Percentiles rank a stretch among this genome's conserved stretches.
Conservation (phyloP, 768 basidiomycete species). For the Royoungia palumana region DNA sequence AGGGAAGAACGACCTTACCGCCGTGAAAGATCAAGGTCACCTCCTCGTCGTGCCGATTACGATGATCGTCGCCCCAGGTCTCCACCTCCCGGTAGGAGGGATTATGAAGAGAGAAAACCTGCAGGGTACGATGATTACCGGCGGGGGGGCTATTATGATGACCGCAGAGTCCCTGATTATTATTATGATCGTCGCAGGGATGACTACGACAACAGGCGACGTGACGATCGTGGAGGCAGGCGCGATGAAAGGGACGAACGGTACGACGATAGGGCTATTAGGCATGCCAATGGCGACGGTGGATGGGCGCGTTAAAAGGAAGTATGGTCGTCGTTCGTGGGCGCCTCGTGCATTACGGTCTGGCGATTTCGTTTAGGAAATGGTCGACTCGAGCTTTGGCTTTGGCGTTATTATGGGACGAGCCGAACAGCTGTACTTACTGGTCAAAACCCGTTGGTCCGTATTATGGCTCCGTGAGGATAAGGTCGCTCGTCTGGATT, state of each 20-base stretch:
- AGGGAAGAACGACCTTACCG: slow-evolving; percentile 55
- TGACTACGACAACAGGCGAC: slow-evolving; percentile 53
- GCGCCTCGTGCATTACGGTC: slow-evolving; percentile 33
- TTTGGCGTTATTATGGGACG: slow-evolving; percentile 36
- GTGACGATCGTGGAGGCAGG: slow-evolving; percentile 68
- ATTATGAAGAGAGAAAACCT: slow-evolving; percentile 81
- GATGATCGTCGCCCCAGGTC: slow-evolving; percentile 83
- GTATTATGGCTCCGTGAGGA: slow-evolving; percentile 31
- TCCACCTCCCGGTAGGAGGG: slow-evolving; percentile 70
- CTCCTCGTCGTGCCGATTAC: slow-evolving; percentile 64
- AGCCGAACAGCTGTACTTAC: slow-evolving; percentile 38
- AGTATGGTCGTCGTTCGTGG: slow-evolving; percentile 35
- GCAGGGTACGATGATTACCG: slow-evolving; percentile 91
- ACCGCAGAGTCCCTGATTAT: slow-evolving; percentile 78
- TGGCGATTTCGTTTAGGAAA: slow-evolving; percentile 52
- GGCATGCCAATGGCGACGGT: slow-evolving; percentile 75
- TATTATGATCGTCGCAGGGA: slow-evolving; percentile 89
- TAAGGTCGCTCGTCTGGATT: slow-evolving; percentile 29
- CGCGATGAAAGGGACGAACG: slow-evolving; percentile 84
- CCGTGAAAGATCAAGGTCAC: slow-evolving; percentile 82
- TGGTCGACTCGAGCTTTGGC: slow-evolving; percentile 39
- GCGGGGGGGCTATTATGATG: slow-evolving; percentile 76
- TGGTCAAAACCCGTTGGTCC: slow-evolving; percentile 38
- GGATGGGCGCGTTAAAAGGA: slow-evolving; percentile 68
- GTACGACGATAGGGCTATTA: slow-evolving; percentile 70